Conservation (phyloP, 1,284 basidiomycete genomes). For the Sanghuangporus baumii region DNA sequence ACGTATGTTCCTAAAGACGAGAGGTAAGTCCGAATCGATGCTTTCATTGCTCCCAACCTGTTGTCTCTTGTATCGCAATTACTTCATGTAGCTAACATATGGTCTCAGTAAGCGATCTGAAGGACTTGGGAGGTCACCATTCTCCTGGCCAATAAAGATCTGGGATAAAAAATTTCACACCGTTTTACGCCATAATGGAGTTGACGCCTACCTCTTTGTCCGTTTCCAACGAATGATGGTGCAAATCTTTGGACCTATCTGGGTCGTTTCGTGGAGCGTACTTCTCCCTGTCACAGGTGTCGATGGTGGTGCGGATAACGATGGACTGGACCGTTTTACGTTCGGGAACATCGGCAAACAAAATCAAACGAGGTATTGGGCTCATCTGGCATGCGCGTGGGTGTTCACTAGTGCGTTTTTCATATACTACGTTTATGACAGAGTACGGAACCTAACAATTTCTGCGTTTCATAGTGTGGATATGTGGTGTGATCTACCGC, state of each 20-base stretch:
- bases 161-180: constrained; percentile 53
- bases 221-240: constrained; percentile 83
- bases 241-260: constrained; percentile 78
- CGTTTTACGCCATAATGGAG: constrained; percentile 73
- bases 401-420: constrained; percentile 64
- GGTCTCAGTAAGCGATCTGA: constrained; percentile 46
- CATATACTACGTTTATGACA: neutral
- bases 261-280: constrained; percentile 68
- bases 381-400: constrained; percentile 70
- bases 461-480: constrained; percentile 56
- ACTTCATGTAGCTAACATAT: neutral
- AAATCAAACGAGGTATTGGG: constrained; percentile 59
- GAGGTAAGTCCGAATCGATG: constrained; percentile 34
- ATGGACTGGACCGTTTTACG: constrained; percentile 70
- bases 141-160: constrained; percentile 54
- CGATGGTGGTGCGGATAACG: constrained; percentile 42
- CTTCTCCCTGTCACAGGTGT: constrained; percentile 66
- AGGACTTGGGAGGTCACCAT: constrained; percentile 32
- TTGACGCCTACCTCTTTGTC: constrained; percentile 93
- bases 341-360: constrained; percentile 70
- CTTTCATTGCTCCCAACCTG: neutral
- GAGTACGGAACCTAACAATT: neutral
- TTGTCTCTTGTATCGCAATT: neutral
- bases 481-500: constrained; percentile 73
- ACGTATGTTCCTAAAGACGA: constrained; percentile 48